Base-by-base conservation (phyloP, 805 yeast genomes). In the Candida sanyiensis region DNA sequence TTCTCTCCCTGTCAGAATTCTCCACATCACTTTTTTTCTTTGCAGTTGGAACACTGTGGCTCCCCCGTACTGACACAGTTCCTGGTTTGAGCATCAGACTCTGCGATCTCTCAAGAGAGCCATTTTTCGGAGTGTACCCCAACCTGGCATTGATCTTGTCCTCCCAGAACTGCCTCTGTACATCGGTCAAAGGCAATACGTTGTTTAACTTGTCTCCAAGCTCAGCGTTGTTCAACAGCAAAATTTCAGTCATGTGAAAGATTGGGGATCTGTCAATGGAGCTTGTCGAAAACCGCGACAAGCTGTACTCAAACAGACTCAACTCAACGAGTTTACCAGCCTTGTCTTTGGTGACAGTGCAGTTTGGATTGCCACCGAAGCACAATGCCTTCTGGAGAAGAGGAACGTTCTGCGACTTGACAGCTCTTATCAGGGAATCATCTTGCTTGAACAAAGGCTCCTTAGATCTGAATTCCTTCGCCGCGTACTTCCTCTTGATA, bases 401-500 rank as follows among this genome's bases (percentile, higher is more conserved):
- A 1, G 55, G 50, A n/a, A 72, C 54, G 39, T 75, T 67, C 33
- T 77, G 73, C 19, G 64, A 58, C 38, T 72, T 74, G 3, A 79
- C 66, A 0, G 80, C 75, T 41, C 67, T 68, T n/a, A 80, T 65
- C 22, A 80, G 52, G 2, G 59, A 50, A 34, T 63, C 65, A 39
- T 65, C 60, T 6, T 58, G 50, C 21, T 45, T 43, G 29, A 47
- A 46, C 8, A 28, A 31, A 2, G 38, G 31, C 2, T 42, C 47
- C 5, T 10, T 15, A 1, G 11, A 46, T 10, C 72, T 62, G 51
- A 58, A 88, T 28, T 59, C 63, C 56, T 73, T 75, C 5, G 59
- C 61, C 19, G 68, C 66, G 54, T 89, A 89, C 59, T 89, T 89
- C 29, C 71, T 66, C 7, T 69, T 69, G 33, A 86, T 80, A 52